These are phyloP conservation scores for Aristolochia californica DNA, from an alignment of 164 flowering plant species.

Conservation along the genomic window DNA sequence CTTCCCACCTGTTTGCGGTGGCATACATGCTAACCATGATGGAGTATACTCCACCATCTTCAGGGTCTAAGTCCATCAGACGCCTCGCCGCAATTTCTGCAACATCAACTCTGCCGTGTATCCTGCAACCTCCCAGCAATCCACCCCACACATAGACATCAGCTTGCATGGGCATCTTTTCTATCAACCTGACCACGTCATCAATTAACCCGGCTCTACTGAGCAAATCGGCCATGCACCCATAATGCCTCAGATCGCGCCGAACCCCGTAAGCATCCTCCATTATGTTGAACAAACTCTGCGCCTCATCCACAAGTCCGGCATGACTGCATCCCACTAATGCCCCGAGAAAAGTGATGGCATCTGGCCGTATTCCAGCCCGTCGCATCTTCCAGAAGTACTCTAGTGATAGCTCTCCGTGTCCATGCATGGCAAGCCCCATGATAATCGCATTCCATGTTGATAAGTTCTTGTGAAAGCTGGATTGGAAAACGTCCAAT, in stretches of 20 bases:
- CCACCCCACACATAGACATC: constrained; percentile 78
- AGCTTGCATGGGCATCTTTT: constrained; percentile 47
- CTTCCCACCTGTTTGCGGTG: constrained; percentile 50
- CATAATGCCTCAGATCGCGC: constrained; percentile 64
- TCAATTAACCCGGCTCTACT: constrained; percentile 63
- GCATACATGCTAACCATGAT: constrained; percentile 62
- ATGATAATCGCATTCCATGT: constrained; percentile 80
- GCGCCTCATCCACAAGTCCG: constrained; percentile 49
- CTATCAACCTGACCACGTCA: constrained; percentile 55
- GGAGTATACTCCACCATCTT: constrained; percentile 69
- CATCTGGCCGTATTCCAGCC: constrained; percentile 48
- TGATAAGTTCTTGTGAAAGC: constrained; percentile 34
- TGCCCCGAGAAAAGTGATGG: constrained; percentile 51
- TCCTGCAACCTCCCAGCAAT: constrained; percentile 70
- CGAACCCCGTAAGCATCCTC: constrained; percentile 38
- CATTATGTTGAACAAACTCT: constrained; percentile 44
- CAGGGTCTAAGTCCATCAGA: constrained; percentile 46
- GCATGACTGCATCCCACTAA: constrained; percentile 72
- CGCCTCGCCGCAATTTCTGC: constrained; percentile 60
- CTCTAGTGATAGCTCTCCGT: constrained; percentile 24
- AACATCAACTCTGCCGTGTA: constrained; percentile 54
- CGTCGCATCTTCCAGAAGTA: constrained; percentile 43
- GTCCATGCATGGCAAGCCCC: constrained; percentile 71
- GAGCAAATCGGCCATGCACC: constrained; percentile 81
- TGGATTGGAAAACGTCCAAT: constrained; percentile 32